phyloP scores from a whole-genome alignment of 306 rosid genomes.

The barrel medic (Medicago truncatula) region MtrunA17r5.0-ANR NC_053045.1:58775501-58776000 shows the following conservation, averaged over 20 bases:
- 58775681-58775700: not conserved
- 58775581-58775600: conserved; percentile 13
- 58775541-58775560: conserved; percentile 19
- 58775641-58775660: not conserved
- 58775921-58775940: too few relatives aligned
- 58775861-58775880: too few relatives aligned
- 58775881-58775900: too few relatives aligned
- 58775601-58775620: not conserved
- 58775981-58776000: too few relatives aligned
- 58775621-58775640: not conserved
- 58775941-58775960: too few relatives aligned
- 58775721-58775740: not conserved
- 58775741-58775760: not conserved
- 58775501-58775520: conserved; percentile 30
- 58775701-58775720: not conserved
- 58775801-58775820: too few relatives aligned
- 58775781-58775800: too few relatives aligned
- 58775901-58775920: too few relatives aligned
- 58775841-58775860: too few relatives aligned
- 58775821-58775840: too few relatives aligned
- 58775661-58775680: not conserved
- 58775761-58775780: not conserved
- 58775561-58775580: conserved; percentile 28
- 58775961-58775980: too few relatives aligned
- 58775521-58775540: not conserved